These are phyloP conservation scores for Vararia minispora DNA, from an alignment of 768 basidiomycete species.

Conservation along the genomic window DNA sequence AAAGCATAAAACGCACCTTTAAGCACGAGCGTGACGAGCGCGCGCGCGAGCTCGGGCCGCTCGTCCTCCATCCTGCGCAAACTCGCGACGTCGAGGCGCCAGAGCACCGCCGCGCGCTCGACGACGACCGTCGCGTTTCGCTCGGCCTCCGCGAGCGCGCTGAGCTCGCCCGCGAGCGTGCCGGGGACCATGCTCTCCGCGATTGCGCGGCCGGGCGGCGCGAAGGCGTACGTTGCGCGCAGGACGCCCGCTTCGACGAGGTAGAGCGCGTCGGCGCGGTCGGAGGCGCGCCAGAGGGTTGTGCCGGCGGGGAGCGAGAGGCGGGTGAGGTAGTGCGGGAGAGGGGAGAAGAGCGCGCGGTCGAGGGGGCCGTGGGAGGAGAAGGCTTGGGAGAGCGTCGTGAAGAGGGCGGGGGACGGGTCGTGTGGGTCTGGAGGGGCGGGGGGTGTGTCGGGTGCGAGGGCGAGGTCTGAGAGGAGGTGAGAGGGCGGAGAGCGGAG, in stretches of 20 bases:
- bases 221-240: slow-evolving; percentile 70
- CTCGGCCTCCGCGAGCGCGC: slow-evolving; percentile 65
- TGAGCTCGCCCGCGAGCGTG: slow-evolving; percentile 85
- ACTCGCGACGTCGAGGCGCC: slow-evolving; percentile 58
- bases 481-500: not conserved
- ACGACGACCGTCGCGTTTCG: slow-evolving; percentile 82
- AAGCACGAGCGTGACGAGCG: slow-evolving; percentile 56
- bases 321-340: slow-evolving; percentile 64
- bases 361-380: slow-evolving; percentile 56
- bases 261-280: slow-evolving; percentile 73
- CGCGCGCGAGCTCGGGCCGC: slow-evolving; percentile 50
- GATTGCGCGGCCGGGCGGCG: slow-evolving; percentile 50
- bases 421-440: slow-evolving; percentile 22
- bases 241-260: slow-evolving; percentile 83
- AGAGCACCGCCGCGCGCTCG: slow-evolving; percentile 68
- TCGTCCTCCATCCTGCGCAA: slow-evolving; percentile 58
- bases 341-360: slow-evolving; percentile 43
- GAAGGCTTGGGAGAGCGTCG: slow-evolving; percentile 72
- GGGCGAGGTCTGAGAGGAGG: not conserved
- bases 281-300: slow-evolving; percentile 70
- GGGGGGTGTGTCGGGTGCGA: slow-evolving; percentile 11
- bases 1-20: slow-evolving; percentile 41
- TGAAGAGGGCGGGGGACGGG: slow-evolving; percentile 56
- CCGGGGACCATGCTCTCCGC: slow-evolving; percentile 93
- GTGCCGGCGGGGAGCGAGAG: slow-evolving; percentile 42